These are phyloP conservation scores for Umbelopsis sp. DNA, from an alignment of 371 early-diverging fungal genomes.

Conservation along the genomic window DNA sequence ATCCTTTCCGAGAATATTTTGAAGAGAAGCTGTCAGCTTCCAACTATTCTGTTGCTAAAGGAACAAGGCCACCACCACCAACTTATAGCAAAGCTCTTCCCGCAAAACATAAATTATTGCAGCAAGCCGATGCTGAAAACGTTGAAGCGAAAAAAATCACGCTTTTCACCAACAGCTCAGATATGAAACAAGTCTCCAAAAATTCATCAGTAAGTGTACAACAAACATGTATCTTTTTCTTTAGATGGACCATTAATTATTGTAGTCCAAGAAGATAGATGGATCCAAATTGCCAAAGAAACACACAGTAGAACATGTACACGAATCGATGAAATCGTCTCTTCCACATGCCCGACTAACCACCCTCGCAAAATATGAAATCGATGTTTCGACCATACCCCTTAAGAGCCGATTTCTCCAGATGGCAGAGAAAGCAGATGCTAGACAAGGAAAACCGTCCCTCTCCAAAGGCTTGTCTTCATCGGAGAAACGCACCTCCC, in stretches of 20 bases:
- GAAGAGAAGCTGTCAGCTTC: slow-evolving; percentile 4
- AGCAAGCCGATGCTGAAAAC: background rate
- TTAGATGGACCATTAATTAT: background rate
- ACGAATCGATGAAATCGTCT: background rate
- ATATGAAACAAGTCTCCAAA: background rate
- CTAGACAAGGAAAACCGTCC: background rate
- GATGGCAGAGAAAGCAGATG: slow-evolving; percentile 1
- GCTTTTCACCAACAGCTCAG: background rate
- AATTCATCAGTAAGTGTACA: background rate
- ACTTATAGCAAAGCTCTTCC: slow-evolving; percentile 8
- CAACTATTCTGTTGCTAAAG: background rate
- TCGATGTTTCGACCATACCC: background rate
- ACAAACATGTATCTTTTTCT: background rate
- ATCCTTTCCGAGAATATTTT: slow-evolving; percentile 16
- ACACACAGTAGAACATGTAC: slow-evolving; percentile 4
- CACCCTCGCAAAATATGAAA: slow-evolving; percentile 2
- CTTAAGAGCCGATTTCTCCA: slow-evolving; percentile 8
- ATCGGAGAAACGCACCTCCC: background rate
- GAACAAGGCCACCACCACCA: background rate
- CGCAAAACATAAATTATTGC: slow-evolving; percentile 6
- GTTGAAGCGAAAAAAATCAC: background rate
- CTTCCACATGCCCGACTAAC: background rate
- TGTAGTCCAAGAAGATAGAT: background rate
- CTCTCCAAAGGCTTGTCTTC: background rate
- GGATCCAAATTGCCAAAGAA: background rate